These are phyloP conservation scores for Pseudevernia furfuracea DNA, from an alignment of 495 filamentous ascomycete species.

Conservation along the genomic window DNA sequence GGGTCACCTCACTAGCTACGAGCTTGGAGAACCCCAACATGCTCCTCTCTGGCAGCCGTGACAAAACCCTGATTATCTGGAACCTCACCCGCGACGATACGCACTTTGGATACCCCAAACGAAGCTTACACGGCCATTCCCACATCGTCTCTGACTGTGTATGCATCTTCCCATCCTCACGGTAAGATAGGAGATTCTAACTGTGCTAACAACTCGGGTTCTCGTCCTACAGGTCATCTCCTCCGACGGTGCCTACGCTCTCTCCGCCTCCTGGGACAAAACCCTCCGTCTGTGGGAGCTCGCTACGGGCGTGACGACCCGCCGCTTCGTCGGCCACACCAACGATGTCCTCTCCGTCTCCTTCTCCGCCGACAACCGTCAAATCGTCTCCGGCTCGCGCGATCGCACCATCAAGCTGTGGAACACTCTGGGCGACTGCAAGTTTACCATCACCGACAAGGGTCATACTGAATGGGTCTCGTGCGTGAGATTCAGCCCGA, in stretches of 20 bases:
- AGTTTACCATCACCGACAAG: slow-evolving; percentile 99
- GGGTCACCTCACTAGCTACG: slow-evolving; percentile 76
- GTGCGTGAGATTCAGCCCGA: slow-evolving; percentile 98
- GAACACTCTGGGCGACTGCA: slow-evolving; percentile 99
- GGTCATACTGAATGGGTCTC: slow-evolving; percentile 99
- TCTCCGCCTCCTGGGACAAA: slow-evolving; percentile 99
- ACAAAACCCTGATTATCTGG: slow-evolving; percentile 99
- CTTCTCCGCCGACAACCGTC: slow-evolving; percentile 99
- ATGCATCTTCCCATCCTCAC: too few species aligned
- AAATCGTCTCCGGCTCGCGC: slow-evolving; percentile 98
- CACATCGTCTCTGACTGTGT: slow-evolving; percentile 99
- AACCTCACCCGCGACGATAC: slow-evolving; percentile 98
- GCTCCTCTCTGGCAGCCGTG: slow-evolving; percentile 93
- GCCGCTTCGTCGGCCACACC: slow-evolving; percentile 97
- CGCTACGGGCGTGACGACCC: slow-evolving; percentile 87
- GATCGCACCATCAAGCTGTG: slow-evolving; percentile 99
- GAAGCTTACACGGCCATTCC: slow-evolving; percentile 94
- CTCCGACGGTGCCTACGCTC: slow-evolving; percentile 98
- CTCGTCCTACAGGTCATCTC: slow-evolving; percentile 87
- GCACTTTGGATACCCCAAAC: slow-evolving; percentile 96
- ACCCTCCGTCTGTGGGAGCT: slow-evolving; percentile 99
- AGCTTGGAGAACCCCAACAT: slow-evolving; percentile 99
- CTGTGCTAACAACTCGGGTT: slow-evolving; percentile 18
- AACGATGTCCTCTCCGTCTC: slow-evolving; percentile 99
- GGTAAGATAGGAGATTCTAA: too few species aligned